phyloP scores from a whole-genome alignment of 1,139 yeast species.

The Citeromyces siamensis region DNA sequence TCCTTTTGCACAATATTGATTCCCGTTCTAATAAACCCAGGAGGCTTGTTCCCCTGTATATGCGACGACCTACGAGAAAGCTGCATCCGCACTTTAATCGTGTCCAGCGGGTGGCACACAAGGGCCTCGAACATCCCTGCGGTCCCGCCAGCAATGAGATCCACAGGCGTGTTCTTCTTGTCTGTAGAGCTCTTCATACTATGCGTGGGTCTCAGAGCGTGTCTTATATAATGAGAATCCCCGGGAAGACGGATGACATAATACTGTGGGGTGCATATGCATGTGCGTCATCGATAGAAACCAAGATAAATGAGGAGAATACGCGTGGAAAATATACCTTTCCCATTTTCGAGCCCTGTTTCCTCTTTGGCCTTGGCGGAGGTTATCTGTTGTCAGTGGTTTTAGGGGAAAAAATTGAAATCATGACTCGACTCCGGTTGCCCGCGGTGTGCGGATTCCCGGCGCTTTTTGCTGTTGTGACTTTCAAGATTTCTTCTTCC shows the following conservation, averaged over 20 bases:
- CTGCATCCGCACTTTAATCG: constrained; percentile 96
- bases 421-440: not conserved
- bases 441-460: constrained; percentile 1
- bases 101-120: constrained; percentile 91
- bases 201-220: too few relatives aligned
- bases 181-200: constrained; percentile 9
- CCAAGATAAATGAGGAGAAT: too few relatives aligned
- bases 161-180: constrained; percentile 43
- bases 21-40: constrained; percentile 83
- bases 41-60: constrained; percentile 45
- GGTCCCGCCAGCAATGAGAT: constrained; percentile 89
- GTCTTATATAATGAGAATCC: not conserved
- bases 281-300: not conserved
- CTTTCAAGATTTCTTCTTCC: too few relatives aligned
- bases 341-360: too few relatives aligned
- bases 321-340: too few relatives aligned
- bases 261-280: constrained; percentile 2
- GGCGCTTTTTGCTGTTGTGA: constrained; percentile 2
- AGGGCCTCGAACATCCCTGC: constrained; percentile 96
- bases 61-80: constrained; percentile 44
- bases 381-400: too few relatives aligned
- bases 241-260: constrained; percentile 2
- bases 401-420: too few relatives aligned
- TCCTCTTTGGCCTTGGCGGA: too few relatives aligned
- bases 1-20: constrained; percentile 66